Evolutionary conservation across 2,329 filamentous ascomycete species (phyloP), one percentile per base, ranked within the genome.

Genomic region (Cordyceps cateniannulata): DNA sequence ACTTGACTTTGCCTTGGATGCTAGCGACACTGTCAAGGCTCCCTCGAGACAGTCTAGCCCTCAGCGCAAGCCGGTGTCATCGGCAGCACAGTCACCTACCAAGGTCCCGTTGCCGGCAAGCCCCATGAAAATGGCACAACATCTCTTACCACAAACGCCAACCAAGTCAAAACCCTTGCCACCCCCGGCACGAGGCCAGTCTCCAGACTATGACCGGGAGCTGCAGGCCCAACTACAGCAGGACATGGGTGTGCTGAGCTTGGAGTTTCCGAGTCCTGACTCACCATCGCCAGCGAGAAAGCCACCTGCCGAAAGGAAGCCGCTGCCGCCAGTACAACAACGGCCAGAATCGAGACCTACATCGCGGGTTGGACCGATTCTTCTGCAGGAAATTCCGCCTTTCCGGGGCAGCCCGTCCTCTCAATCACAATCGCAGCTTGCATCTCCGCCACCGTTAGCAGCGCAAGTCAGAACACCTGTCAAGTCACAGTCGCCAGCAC

Each of bases 211-310:
- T 65, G 85, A 88, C 65, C 77, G 78, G 50, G 79, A 81, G 47
- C 70, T 87, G 47, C 85, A 86, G 63, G 81, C 84, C 44, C 84
- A 88, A 69, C 71, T 89, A n/a, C 83, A 84, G 65, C 80, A 80
- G 61, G 85, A 88, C 63, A 82, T 88, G 75, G 77, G 77, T 32
- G 77, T 78, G 65, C 73, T 88, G 65, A 84, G 81, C 59, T 72
- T 88, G 49, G 68, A 69, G 47, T 62, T 73, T 27, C 63, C 66
- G 7, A 50, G 7, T 4, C 55, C 22, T 7, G 45, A 50, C 22
- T 57, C 49, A 22, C 60, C 60, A 45, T 20, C 49, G 74, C 72
- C 8, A 64, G 73, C 16, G 71, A 69, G 63, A 45, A 56, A 18
- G 9, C 38, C 42, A 6, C 25, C 49, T 20, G 10, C 49, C 2